phyloP scores from a whole-genome alignment of 352 stramenopile genomes.

The Globisporangium emineosum region DNA sequence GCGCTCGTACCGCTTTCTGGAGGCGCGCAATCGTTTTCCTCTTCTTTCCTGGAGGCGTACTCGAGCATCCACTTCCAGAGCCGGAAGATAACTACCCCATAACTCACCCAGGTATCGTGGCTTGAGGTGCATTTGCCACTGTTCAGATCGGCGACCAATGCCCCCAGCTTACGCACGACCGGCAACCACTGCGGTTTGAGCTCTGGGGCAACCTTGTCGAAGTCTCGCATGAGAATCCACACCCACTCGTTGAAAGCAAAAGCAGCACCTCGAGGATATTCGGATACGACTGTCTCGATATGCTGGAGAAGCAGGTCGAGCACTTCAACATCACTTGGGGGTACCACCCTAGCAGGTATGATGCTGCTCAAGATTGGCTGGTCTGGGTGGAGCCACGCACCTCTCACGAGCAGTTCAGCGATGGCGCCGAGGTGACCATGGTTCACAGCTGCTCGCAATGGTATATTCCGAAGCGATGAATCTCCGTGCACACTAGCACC shows the following conservation, averaged over 20 bases:
- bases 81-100: neutral
- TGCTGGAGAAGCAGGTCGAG: neutral
- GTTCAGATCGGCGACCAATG: neutral
- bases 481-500: neutral
- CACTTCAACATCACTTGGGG: neutral
- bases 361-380: neutral
- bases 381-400: neutral
- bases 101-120: neutral
- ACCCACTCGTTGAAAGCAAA: neutral
- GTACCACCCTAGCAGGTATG: neutral
- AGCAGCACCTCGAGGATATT: neutral
- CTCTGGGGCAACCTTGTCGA: neutral
- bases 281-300: neutral
- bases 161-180: neutral
- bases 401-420: neutral
- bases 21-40: too few relatives aligned
- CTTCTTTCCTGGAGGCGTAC: neutral
- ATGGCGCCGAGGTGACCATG: neutral
- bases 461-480: neutral
- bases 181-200: neutral
- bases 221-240: neutral
- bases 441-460: neutral
- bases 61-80: constrained; percentile 1
- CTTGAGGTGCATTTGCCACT: neutral
- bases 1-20: neutral